Conservation (phyloP, 2,329 filamentous ascomycete species). For the Dissoconium aciculare region DNA sequence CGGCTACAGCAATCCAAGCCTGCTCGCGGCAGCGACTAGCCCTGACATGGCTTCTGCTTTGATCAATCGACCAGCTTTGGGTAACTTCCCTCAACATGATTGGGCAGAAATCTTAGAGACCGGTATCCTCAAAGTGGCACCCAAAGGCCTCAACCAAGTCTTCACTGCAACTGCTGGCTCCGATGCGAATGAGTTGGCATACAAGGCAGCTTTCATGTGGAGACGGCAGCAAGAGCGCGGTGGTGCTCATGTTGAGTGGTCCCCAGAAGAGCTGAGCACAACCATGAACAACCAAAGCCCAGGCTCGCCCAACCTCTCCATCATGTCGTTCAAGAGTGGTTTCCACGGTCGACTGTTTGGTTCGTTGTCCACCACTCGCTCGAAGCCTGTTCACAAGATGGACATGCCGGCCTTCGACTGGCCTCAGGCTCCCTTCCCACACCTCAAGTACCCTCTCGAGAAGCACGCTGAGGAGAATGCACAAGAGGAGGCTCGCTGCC, state of each 20-base stretch:
- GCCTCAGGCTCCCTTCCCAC: slow-evolving; percentile 78
- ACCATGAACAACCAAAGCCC: slow-evolving; percentile 72
- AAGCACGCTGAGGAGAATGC: slow-evolving; percentile 66
- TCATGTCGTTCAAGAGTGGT: slow-evolving; percentile 72
- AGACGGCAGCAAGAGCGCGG: slow-evolving; percentile 68
- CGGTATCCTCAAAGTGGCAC: slow-evolving; percentile 68
- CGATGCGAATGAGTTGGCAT: slow-evolving; percentile 86
- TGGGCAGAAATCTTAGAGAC: slow-evolving; percentile 68
- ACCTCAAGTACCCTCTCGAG: slow-evolving; percentile 74
- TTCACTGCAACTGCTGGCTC: slow-evolving; percentile 83
- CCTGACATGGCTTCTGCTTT: slow-evolving; percentile 66
- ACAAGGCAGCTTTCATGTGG: slow-evolving; percentile 94
- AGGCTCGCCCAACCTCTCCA: slow-evolving; percentile 64
- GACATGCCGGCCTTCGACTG: slow-evolving; percentile 92
- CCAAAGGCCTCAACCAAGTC: slow-evolving; percentile 71
- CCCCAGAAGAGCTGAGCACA: slow-evolving; percentile 55
- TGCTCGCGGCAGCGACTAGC: slow-evolving; percentile 54
- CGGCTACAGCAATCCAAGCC: slow-evolving; percentile 76
- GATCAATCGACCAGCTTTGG: slow-evolving; percentile 78
- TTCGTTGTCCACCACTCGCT: slow-evolving; percentile 73
- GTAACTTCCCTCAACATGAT: slow-evolving; percentile 77
- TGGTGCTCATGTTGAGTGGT: slow-evolving; percentile 63
- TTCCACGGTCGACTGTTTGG: slow-evolving; percentile 90
- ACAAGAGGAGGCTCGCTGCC: slow-evolving; percentile 63
- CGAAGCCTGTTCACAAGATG: slow-evolving; percentile 87